Evolutionary conservation across 2,329 filamentous ascomycete genomes (phyloP).

Genomic region (Tolypocladium ophioglossoides): DNA sequence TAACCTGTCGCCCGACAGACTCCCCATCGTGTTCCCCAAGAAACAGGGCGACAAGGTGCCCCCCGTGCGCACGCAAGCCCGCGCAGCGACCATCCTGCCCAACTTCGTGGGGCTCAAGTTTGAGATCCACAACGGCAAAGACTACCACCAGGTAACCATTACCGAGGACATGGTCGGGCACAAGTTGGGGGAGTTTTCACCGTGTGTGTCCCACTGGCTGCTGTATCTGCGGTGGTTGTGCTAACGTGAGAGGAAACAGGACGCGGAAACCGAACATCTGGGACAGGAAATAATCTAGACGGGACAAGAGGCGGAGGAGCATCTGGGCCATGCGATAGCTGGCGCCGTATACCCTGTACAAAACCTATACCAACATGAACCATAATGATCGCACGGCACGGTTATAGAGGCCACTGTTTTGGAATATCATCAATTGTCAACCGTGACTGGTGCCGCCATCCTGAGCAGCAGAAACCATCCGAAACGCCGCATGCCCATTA

Average conservation of each 20-base stretch:
- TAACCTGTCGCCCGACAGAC: slow-evolving; percentile 22
- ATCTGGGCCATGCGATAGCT: slow-evolving; percentile 1
- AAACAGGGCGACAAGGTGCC: slow-evolving; percentile 51
- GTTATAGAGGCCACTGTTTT: background rate
- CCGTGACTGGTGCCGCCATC: background rate
- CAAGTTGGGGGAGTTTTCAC: slow-evolving; percentile 85
- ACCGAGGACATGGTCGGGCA: slow-evolving; percentile 96
- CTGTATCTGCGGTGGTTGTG: background rate
- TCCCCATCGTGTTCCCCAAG: slow-evolving; percentile 52
- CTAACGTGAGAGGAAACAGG: slow-evolving; percentile 19
- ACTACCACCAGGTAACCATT: slow-evolving; percentile 70
- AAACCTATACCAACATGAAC: slow-evolving; percentile 17
- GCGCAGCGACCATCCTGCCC: slow-evolving; percentile 79
- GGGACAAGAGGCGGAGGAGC: slow-evolving; percentile 6
- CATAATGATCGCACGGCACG: background rate
- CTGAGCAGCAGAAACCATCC: background rate
- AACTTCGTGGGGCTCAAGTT: slow-evolving; percentile 88
- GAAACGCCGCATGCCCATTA: slow-evolving; percentile 2
- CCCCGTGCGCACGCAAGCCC: slow-evolving; percentile 78
- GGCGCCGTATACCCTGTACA: slow-evolving; percentile 12
- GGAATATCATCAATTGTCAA: background rate
- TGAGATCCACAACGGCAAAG: slow-evolving; percentile 85
- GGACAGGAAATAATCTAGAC: slow-evolving; percentile 23
- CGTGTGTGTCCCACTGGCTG: slow-evolving; percentile 44
- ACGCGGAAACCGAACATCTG: slow-evolving; percentile 50